These are phyloP conservation scores for Jacaranda copaia DNA, from an alignment of 257 asterid species.

Conservation along the genomic window DNA sequence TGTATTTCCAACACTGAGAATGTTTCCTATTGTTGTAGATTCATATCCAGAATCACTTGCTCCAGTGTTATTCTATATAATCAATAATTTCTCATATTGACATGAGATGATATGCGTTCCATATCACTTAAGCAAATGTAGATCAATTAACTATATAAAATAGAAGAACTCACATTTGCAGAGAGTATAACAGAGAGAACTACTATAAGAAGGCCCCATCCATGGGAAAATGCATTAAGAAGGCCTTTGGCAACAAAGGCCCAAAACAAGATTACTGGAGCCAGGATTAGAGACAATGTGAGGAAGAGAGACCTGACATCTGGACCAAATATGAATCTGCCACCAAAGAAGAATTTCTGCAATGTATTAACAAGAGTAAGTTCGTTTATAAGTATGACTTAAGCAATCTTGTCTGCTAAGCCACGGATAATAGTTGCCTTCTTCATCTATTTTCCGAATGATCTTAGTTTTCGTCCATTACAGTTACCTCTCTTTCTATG, in stretches of 20 bases:
- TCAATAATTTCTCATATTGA: not conserved
- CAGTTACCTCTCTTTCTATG: not conserved
- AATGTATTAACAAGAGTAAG: slow-evolving; percentile 5
- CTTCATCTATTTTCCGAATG: not conserved
- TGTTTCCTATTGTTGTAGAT: not conserved
- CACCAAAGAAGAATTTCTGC: slow-evolving; percentile 76
- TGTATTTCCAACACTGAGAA: not conserved
- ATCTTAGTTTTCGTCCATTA: not conserved
- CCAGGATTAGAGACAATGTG: slow-evolving; percentile 62
- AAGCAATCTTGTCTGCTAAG: not conserved
- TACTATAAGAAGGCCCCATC: slow-evolving; percentile 51
- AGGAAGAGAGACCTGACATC: slow-evolving; percentile 69
- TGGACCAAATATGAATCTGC: slow-evolving; percentile 82
- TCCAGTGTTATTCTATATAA: not conserved
- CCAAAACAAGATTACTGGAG: slow-evolving; percentile 69
- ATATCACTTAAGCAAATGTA: not conserved
- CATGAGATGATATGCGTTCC: slow-evolving; percentile 10
- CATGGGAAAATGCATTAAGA: slow-evolving; percentile 43
- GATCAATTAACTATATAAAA: not conserved
- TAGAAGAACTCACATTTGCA: slow-evolving; percentile 54
- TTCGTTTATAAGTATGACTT: no score
- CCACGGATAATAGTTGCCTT: not conserved
- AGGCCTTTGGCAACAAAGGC: slow-evolving; percentile 59
- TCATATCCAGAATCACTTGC: not conserved
- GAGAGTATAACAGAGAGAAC: slow-evolving; percentile 54